Percentiles rank a stretch among this genome's conserved stretches.
phyloP scores from a whole-genome alignment of 179 eudicot species.

The Nepenthes alata region DNA sequence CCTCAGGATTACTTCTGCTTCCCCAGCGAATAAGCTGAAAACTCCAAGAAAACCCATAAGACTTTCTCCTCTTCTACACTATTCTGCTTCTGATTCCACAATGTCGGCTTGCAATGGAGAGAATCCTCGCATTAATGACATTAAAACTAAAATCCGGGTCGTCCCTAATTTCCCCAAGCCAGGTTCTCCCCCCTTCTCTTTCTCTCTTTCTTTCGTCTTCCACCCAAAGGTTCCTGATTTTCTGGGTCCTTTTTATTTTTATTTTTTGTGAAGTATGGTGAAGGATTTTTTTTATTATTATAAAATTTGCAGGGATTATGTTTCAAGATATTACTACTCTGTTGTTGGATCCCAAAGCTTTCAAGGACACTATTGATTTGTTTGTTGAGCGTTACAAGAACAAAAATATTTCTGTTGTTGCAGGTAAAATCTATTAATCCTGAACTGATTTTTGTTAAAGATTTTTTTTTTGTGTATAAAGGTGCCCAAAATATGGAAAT shows the following conservation, averaged over 20 bases:
- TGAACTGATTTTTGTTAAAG: background rate
- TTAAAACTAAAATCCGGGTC: conserved; percentile 39
- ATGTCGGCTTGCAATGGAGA: conserved; percentile 31
- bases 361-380: conserved; percentile 52
- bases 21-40: too few relatives aligned
- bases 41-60: background rate
- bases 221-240: background rate
- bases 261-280: background rate
- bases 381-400: conserved; percentile 51
- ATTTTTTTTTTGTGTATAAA: background rate
- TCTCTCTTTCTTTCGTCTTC: too few relatives aligned
- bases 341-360: conserved; percentile 45
- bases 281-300: background rate
- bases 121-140: conserved; percentile 42
- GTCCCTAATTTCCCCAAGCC: conserved; percentile 60
- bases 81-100: conserved; percentile 5
- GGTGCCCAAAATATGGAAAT: background rate
- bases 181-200: conserved; percentile 14
- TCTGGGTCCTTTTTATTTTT: background rate
- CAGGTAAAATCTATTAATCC: conserved; percentile 19
- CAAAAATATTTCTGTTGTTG: conserved; percentile 51
- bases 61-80: background rate
- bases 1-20: too few relatives aligned
- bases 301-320: conserved; percentile 36
- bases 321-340: conserved; percentile 60